Evolutionary conservation across 495 filamentous ascomycete genomes (phyloP), one percentile per base, ranked within the genome.

Genomic region (Haplographium delicatum): DNA sequence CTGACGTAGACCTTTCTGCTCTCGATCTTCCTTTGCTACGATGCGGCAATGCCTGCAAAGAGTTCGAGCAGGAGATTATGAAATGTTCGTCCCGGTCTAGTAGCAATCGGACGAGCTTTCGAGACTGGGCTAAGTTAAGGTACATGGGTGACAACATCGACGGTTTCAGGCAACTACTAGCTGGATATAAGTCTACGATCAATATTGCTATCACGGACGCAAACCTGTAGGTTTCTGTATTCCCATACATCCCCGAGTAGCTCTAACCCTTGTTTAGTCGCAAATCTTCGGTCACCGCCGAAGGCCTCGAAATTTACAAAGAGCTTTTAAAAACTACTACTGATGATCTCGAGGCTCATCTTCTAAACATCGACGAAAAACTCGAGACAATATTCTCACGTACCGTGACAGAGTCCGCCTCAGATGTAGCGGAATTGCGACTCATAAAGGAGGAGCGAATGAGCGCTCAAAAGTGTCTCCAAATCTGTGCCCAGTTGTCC

Each of bases 141-240:
- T 68, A 65, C 31, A 52, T 61, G 59, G 63, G 63, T 31, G 58
- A 61, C 23, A 39, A 68, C 44, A 62, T 68, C 31, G 45, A 64
- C 42, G 63, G 53, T 30, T 70, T 71, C 42, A 57, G 57, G 24
- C 18, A 52, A 13, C 25, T 68, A 27, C 26, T 72, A 13, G 58
- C 67, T 31, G 62, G 67, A 31, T 72, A 70, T 51, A 71, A 72
- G 54, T 52, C 61, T 40, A 72, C 67, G 2, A 66, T 72, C 38
- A 65, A 38, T 39, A 67, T 71, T 63, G 63, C 66, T 13, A 56
- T 72, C 9, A 65, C 59, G 3, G 59, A 69, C 53, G 62, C 63
- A 56, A 70, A 60, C 23, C 56, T 71, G 67, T 71, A 58, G 63
- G 65, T 65, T 9, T 48, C 41, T 47, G 38, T 45, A 46, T 50